These are phyloP conservation scores for Tephrocybe sp. DNA, from an alignment of 768 basidiomycete genomes.

Conservation along the genomic window DNA sequence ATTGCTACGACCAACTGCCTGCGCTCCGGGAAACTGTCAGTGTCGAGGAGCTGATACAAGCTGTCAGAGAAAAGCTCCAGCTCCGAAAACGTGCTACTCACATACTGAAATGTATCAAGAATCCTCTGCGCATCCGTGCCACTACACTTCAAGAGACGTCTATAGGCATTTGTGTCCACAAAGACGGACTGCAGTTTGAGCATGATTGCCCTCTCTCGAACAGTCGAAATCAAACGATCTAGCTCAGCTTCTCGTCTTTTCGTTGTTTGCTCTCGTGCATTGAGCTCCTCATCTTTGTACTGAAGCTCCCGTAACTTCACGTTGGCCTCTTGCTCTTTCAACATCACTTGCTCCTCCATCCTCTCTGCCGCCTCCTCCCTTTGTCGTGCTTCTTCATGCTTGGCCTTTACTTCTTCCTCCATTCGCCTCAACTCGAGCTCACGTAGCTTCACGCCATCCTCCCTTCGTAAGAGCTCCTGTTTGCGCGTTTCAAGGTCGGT, in stretches of 20 bases:
- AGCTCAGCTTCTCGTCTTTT: neutral
- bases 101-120: slow-evolving; percentile 8
- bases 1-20: slow-evolving; percentile 5
- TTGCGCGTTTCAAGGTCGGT: neutral
- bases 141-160: neutral
- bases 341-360: neutral
- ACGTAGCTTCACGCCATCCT: neutral
- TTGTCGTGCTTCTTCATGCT: neutral
- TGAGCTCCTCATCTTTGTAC: neutral
- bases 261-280: neutral
- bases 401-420: neutral
- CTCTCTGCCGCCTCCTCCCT: neutral
- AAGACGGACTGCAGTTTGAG: neutral
- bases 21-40: neutral
- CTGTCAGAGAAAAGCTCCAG: neutral
- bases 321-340: neutral
- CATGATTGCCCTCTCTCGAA: neutral
- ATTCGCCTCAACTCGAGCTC: neutral
- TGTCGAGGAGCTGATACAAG: slow-evolving; percentile 4
- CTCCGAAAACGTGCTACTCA: neutral
- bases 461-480: neutral
- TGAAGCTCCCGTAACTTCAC: neutral
- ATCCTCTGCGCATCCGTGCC: slow-evolving; percentile 5
- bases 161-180: neutral
- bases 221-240: neutral